These are phyloP conservation scores for Rhizophagus sp. DNA, from an alignment of 192 early-diverging fungal genomes.

Conservation along the genomic window DNA sequence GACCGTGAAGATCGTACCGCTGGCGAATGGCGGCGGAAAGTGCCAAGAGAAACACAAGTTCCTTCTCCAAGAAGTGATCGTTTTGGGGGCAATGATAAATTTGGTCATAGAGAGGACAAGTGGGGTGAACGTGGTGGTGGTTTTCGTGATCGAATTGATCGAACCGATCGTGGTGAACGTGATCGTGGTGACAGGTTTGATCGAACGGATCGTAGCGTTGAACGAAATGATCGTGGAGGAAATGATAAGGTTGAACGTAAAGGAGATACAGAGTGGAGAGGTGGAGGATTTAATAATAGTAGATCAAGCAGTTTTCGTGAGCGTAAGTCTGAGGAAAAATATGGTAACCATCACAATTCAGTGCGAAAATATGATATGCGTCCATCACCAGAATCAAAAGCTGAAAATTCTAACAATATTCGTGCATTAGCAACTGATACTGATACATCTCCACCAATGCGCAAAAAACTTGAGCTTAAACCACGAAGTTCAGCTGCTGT, in stretches of 20 bases:
- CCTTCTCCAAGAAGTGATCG: constrained; percentile 42
- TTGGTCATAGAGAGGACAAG: constrained; percentile 33
- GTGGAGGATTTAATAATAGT: constrained; percentile 34
- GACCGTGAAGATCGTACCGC: constrained; percentile 62
- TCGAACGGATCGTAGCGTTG: constrained; percentile 21
- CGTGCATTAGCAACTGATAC: neutral
- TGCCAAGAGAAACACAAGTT: constrained; percentile 42
- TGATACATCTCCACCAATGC: constrained; percentile 36
- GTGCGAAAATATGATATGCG: constrained; percentile 6
- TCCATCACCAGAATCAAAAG: neutral
- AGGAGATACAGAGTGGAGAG: constrained; percentile 48
- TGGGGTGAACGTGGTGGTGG: constrained; percentile 44
- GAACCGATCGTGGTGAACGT: constrained; percentile 32
- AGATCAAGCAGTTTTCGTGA: constrained; percentile 24
- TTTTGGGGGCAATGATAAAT: constrained; percentile 42
- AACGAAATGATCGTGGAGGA: constrained; percentile 35
- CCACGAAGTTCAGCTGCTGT: constrained; percentile 43
- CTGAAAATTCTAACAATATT: constrained; percentile 1
- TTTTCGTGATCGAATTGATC: constrained; percentile 37
- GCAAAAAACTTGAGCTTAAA: constrained; percentile 54
- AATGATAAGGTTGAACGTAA: constrained; percentile 40
- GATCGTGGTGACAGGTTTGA: constrained; percentile 30
- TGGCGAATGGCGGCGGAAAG: constrained; percentile 57
- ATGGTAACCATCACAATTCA: constrained; percentile 13
- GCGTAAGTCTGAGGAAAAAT: constrained; percentile 21